phyloP scores from a whole-genome alignment of 2,329 filamentous ascomycete genomes.

The Periconia digitata region DNA sequence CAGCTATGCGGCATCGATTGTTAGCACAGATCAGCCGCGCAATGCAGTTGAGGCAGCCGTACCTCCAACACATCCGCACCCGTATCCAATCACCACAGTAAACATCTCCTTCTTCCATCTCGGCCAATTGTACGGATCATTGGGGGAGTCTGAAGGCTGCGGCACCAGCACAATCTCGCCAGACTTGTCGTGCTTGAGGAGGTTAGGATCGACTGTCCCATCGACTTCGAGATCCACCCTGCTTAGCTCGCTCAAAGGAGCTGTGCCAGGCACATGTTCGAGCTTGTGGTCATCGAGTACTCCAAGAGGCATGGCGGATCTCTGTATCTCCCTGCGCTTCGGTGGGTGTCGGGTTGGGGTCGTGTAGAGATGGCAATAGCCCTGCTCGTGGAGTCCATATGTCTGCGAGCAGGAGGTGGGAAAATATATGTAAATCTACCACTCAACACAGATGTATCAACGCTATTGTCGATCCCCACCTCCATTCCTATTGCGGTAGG shows the following conservation, averaged over 20 bases:
- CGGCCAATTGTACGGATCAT: slow-evolving; percentile 58
- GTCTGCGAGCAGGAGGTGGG: too few species aligned
- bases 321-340: too few species aligned
- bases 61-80: slow-evolving; percentile 27
- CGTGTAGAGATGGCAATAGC: too few species aligned
- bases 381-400: too few species aligned
- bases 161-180: slow-evolving; percentile 53
- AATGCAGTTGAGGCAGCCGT: background rate
- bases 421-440: too few species aligned
- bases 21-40: background rate
- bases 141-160: slow-evolving; percentile 52
- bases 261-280: slow-evolving; percentile 27
- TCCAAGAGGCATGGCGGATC: slow-evolving; percentile 28
- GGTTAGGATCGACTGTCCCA: slow-evolving; percentile 13
- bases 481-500: too few species aligned
- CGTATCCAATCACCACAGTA: slow-evolving; percentile 24
- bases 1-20: slow-evolving; percentile 9
- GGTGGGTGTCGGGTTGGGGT: too few species aligned
- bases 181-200: slow-evolving; percentile 24
- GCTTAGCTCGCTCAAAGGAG: slow-evolving; percentile 22
- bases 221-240: slow-evolving; percentile 16
- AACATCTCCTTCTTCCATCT: slow-evolving; percentile 31
- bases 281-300: slow-evolving; percentile 23
- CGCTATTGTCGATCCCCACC: too few species aligned
- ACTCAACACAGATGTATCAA: too few species aligned